Base-by-base conservation (phyloP, 805 yeast species). In the Lipomyces starkeyi region DNA sequence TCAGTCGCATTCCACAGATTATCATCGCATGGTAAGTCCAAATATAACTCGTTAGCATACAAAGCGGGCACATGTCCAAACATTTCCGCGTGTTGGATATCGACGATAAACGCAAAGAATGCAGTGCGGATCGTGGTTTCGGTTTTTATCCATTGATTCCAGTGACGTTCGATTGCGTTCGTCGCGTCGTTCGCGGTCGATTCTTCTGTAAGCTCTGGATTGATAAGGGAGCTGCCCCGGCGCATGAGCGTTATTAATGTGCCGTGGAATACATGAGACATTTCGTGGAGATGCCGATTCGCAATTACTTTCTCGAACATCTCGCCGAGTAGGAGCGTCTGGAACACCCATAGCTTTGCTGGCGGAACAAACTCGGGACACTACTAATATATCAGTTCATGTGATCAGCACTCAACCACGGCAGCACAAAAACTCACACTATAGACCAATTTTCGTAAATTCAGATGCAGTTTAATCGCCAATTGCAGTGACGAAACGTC, bases 141-240 rank as follows among this genome's bases (percentile, higher is more conserved):
- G 68, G 81, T 81, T 17, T 76, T 66, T 6, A 81, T 77, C 87
- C 87, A 85, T 17, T 79, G 78, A 7, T 73, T 66, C 88, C 88
- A 85, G 34, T 68, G 72, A 27, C 59, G 54, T 9, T 69, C 71
- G 20, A 66, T 60, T 27, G 69, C 47, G 58, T 68, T 65, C 57
- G 67, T 66, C 47, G 69, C 67, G 4, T 68, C 63, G n/a, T 65
- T 67, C 7, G 74, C 67, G 3, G 62, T 58, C 8, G 63, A 17
- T 14, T 61, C 68, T 27, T 66, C 67, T 1, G 67, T 66, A 2
- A 67, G 59, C 58, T 67, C 71, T 8, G 71, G 71, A 58, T 67
- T 67, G 29, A 67, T 55, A 8, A 67, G 60, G 8, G 71, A 67
- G 13, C 65, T 60, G 8, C 73, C 76, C 8, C 70, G 71, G 20